Evolutionary conservation across 1,139 yeast species (phyloP).

Genomic region (Scheffersomyces stambukii): DNA sequence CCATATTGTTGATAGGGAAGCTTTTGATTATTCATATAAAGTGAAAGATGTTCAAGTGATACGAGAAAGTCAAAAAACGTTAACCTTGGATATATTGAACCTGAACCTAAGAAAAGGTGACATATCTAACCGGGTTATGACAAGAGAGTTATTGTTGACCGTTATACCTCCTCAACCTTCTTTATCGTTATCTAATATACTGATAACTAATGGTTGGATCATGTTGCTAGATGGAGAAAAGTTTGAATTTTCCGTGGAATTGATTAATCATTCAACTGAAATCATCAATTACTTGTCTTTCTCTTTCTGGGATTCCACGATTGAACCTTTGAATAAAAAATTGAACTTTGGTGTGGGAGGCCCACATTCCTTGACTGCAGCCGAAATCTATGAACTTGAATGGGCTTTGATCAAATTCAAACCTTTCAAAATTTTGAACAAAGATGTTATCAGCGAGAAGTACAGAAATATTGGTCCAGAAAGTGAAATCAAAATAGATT

Average conservation of each 20-base stretch:
- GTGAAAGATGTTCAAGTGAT: neutral
- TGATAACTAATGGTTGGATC: constrained; percentile 61
- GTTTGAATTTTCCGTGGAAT: constrained; percentile 43
- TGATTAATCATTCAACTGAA: constrained; percentile 57
- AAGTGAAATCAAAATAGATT: constrained; percentile 38
- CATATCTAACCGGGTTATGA: constrained; percentile 15
- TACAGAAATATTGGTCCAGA: constrained; percentile 33
- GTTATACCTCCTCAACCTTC: constrained; percentile 69
- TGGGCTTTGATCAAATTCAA: constrained; percentile 57
- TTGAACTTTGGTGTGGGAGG: no score
- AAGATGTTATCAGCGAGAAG: constrained; percentile 29
- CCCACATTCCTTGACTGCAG: constrained; percentile 52
- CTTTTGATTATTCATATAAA: constrained; percentile 2
- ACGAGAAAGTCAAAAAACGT: constrained; percentile 1
- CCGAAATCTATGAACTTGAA: constrained; percentile 73
- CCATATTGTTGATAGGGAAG: constrained; percentile 25
- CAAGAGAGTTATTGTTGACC: constrained; percentile 19
- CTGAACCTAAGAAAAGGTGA: constrained; percentile 18
- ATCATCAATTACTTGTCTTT: constrained; percentile 56
- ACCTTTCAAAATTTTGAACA: constrained; percentile 49
- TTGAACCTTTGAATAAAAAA: constrained; percentile 50
- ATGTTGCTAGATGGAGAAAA: constrained; percentile 82
- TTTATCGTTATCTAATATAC: constrained; percentile 48
- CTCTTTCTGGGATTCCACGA: constrained; percentile 70
- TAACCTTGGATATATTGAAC: constrained; percentile 14